Percentiles rank a stretch among this genome's conserved stretches.
phyloP scores from a whole-genome alignment of 2,329 filamentous ascomycete species.

The Epichloe scottii region DNA sequence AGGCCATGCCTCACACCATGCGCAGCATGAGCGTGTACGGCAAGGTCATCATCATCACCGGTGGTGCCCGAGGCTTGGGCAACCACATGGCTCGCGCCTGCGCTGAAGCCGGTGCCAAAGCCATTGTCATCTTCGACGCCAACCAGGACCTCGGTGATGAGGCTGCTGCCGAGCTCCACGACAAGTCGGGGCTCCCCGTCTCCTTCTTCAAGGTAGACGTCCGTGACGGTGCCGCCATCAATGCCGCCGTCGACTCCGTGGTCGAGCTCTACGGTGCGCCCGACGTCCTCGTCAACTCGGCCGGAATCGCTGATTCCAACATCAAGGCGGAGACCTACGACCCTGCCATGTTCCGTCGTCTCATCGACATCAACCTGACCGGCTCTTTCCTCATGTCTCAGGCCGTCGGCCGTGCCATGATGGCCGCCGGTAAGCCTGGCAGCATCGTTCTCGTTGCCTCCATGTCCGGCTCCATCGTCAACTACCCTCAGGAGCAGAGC shows the following conservation, averaged over 20 bases:
- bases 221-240: conserved; percentile 56
- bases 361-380: conserved; percentile 73
- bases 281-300: conserved; percentile 68
- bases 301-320: conserved; percentile 73
- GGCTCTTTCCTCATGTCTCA: conserved; percentile 69
- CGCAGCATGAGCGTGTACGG: conserved; percentile 56
- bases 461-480: conserved; percentile 75
- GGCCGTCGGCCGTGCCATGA: conserved; percentile 60
- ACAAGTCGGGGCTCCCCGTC: conserved; percentile 60
- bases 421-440: conserved; percentile 56
- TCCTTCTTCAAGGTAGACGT: conserved; percentile 72
- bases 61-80: conserved; percentile 64
- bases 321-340: conserved; percentile 72
- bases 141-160: conserved; percentile 63
- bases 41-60: conserved; percentile 62
- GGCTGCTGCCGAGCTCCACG: conserved; percentile 55
- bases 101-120: conserved; percentile 62
- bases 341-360: conserved; percentile 60
- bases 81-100: conserved; percentile 71
- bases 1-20: conserved; percentile 50
- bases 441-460: conserved; percentile 66
- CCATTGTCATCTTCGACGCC: conserved; percentile 63
- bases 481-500: conserved; percentile 73
- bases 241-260: conserved; percentile 54
- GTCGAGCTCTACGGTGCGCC: conserved; percentile 54